Evolutionary conservation across 2,329 filamentous ascomycete genomes (phyloP).

Genomic region (Arthrobotrys conoides): DNA sequence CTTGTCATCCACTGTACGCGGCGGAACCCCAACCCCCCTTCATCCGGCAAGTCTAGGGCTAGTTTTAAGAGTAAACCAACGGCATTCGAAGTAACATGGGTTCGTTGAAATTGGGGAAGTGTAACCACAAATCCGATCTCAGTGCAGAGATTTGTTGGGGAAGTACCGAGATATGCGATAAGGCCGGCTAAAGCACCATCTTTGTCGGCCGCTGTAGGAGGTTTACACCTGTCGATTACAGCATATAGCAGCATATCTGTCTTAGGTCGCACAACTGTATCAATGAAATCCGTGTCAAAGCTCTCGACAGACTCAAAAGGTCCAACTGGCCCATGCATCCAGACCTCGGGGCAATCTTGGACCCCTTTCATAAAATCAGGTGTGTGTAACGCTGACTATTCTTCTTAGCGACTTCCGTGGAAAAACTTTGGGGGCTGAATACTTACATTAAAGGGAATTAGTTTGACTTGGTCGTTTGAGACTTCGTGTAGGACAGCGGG

Average conservation of each 20-base stretch:
- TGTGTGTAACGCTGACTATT: slow-evolving; percentile 19
- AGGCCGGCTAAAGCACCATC: slow-evolving; percentile 65
- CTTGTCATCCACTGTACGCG: slow-evolving; percentile 66
- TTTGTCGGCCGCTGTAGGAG: slow-evolving; percentile 62
- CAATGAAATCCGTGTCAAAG: slow-evolving; percentile 55
- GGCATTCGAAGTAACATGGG: slow-evolving; percentile 66
- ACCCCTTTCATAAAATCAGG: slow-evolving; percentile 6
- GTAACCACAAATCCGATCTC: slow-evolving; percentile 67
- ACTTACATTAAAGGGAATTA: slow-evolving; percentile 38
- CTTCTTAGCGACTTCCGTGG: neutral
- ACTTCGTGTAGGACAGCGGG: slow-evolving; percentile 25
- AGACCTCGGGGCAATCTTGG: slow-evolving; percentile 61
- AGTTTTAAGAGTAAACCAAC: slow-evolving; percentile 66
- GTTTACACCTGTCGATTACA: slow-evolving; percentile 65
- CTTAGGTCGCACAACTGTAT: slow-evolving; percentile 30
- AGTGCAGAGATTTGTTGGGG: slow-evolving; percentile 60
- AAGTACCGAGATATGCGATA: slow-evolving; percentile 64
- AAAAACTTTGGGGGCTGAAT: too few species aligned
- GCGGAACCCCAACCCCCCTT: slow-evolving; percentile 63
- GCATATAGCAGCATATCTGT: slow-evolving; percentile 58
- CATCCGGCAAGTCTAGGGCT: slow-evolving; percentile 62
- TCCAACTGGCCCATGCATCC: slow-evolving; percentile 61
- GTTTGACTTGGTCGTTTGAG: slow-evolving; percentile 29
- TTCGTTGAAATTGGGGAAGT: slow-evolving; percentile 66
- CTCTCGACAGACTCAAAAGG: slow-evolving; percentile 60